Base-by-base conservation (phyloP, 371 early-diverging fungal genomes). In the Actinomortierella wolfii region DNA sequence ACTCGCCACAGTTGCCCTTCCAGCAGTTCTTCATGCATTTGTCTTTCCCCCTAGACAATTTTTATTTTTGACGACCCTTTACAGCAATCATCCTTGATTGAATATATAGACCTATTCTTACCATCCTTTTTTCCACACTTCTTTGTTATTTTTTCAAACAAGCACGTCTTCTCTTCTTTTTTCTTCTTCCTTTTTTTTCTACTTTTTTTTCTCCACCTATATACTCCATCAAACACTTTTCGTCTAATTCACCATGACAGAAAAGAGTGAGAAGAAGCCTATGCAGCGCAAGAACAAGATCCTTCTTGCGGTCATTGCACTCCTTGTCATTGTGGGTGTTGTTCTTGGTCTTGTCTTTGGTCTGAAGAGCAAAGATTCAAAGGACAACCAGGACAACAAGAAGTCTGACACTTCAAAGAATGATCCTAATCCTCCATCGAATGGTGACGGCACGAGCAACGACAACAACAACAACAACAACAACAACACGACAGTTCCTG, bases 211-310 rank as follows among this genome's bases (percentile, higher is more conserved):
- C 24, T 24, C 15, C n/a, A 39, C 52, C 17, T 5, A 2, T 20
- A 7, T 21, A 23, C 11, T 15, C 51, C 6, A 4, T 26, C 21
- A 18, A 4, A 29, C 8, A 24, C 21, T 15, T 14, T 28, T n/a
- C 8, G 11, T 50, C 29, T 23, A 50, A n/a, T 15, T 25, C 25
- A 25, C 20, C 20, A 50, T 66, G 14, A 45, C 17, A 42, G 59
- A 50, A 46, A 50, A 29, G 9, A 44, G 44, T 28, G 71, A 65
- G 58, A 71, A 65, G 56, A 64, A 65, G 58, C 62, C 71, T 3
- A 71, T 71, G 71, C 71, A 71, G 59, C 64, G 66, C 62, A 71
- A 71, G 71, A 71, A 71, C 59, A 71, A 71, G 59, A 47, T 71
- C 71, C 51, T 71, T 61, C 64, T 71, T 41, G 71, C 66, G 7